Percentiles rank a stretch among this genome's conserved stretches.
Evolutionary conservation across 2,329 filamentous ascomycete species (phyloP).

Genomic region (Monilinia fructicola): DNA sequence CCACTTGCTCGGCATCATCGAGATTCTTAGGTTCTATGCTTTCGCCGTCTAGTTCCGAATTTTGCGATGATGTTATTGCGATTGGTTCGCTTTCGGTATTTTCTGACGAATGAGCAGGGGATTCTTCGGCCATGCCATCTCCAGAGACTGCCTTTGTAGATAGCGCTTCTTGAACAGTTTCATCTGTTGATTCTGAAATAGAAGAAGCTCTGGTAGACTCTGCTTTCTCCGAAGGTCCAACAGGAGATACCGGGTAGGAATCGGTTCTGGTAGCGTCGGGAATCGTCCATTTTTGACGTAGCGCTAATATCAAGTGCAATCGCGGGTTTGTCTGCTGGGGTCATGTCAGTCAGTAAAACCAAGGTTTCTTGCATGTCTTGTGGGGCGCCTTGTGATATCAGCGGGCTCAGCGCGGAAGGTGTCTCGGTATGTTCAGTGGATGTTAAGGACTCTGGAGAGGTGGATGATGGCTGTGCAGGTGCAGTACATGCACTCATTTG

Average conservation of each 20-base stretch:
- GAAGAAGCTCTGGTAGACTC: constrained; percentile 64
- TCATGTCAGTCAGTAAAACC: constrained; percentile 39
- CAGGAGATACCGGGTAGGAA: constrained; percentile 58
- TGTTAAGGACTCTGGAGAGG: constrained; percentile 22
- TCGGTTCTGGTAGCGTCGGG: constrained; percentile 48
- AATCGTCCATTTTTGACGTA: constrained; percentile 42
- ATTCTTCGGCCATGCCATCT: constrained; percentile 15
- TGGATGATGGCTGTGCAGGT: constrained; percentile 16
- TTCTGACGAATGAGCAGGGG: background rate
- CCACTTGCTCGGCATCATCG: background rate
- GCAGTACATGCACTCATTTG: constrained; percentile 53
- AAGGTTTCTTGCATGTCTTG: constrained; percentile 35
- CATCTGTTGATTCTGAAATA: constrained; percentile 61
- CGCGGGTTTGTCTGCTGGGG: constrained; percentile 51
- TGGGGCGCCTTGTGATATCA: constrained; percentile 22
- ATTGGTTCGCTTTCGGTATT: background rate
- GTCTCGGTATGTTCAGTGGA: constrained; percentile 20
- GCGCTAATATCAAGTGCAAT: constrained; percentile 51
- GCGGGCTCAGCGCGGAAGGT: constrained; percentile 20
- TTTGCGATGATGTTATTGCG: constrained; percentile 3
- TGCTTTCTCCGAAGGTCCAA: constrained; percentile 55
- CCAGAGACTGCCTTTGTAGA: constrained; percentile 22
- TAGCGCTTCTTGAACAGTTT: constrained; percentile 49
- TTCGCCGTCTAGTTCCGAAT: background rate
- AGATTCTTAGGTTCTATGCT: background rate